Evolutionary conservation across 1,284 basidiomycete species (phyloP).

Genomic region (Apiotrichum veenhuisii): DNA sequence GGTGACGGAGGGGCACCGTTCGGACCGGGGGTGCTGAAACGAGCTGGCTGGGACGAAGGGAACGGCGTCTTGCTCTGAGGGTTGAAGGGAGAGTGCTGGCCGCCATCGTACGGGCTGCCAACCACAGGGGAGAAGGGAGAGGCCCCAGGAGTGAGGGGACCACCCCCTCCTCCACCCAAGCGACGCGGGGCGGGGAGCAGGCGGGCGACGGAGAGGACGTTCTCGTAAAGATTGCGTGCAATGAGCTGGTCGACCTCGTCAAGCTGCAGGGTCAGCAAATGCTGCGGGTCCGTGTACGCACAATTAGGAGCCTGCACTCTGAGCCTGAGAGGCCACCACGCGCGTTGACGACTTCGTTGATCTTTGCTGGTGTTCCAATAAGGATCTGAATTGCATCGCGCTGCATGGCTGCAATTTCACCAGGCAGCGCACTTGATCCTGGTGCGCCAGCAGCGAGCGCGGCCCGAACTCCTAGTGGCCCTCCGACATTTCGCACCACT

Average conservation of each 20-base stretch:
- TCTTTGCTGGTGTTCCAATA: conserved; percentile 93
- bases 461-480: conserved; percentile 81
- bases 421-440: conserved; percentile 61
- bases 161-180: conserved; percentile 42
- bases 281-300: conserved; percentile 20
- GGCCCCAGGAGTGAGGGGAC: conserved; percentile 29
- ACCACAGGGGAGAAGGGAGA: conserved; percentile 42
- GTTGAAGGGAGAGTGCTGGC: conserved; percentile 55
- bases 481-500: conserved; percentile 90
- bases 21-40: conserved; percentile 26
- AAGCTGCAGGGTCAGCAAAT: conserved; percentile 49
- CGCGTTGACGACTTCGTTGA: conserved; percentile 86
- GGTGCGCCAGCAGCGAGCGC: conserved; percentile 76
- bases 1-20: conserved; percentile 13
- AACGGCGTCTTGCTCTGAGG: conserved; percentile 49
- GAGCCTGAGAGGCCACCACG: conserved; percentile 61
- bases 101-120: conserved; percentile 46
- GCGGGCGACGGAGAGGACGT: conserved; percentile 87
- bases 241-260: conserved; percentile 98
- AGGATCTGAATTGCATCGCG: conserved; percentile 91
- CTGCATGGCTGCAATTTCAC: conserved; percentile 76
- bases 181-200: conserved; percentile 79
- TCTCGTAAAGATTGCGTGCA: conserved; percentile 88
- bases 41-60: conserved; percentile 53
- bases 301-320: conserved; percentile 83